These are phyloP conservation scores for Neonectria sp. DNA, from an alignment of 2,329 filamentous ascomycete genomes.

Conservation along the genomic window DNA sequence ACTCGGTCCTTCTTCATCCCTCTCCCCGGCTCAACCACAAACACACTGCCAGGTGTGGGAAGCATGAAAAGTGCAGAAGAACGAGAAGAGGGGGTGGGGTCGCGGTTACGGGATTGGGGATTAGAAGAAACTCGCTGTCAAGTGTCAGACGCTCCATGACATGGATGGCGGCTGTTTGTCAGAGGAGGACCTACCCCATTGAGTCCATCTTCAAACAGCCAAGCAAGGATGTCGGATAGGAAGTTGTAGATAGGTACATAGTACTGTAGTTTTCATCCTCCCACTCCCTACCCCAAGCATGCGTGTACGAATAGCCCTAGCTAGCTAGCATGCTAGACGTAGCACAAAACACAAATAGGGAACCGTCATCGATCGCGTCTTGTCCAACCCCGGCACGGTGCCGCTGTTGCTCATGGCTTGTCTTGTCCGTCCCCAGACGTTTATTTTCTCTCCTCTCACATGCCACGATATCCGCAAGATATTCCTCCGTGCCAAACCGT, in stretches of 20 bases:
- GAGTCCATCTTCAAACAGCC: slow-evolving; percentile 5
- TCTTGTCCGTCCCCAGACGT: neutral
- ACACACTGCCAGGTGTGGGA: neutral
- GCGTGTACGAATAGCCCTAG: neutral
- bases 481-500: slow-evolving; percentile 40
- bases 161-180: neutral
- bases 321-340: neutral
- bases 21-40: neutral
- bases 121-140: slow-evolving; percentile 3
- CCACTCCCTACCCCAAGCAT: slow-evolving; percentile 2
- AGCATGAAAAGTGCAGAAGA: neutral
- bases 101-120: neutral
- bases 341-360: slow-evolving; percentile 10
- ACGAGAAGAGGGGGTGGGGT: neutral
- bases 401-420: slow-evolving; percentile 23
- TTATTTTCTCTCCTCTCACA: slow-evolving; percentile 17
- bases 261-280: neutral
- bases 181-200: slow-evolving; percentile 6
- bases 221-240: neutral
- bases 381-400: slow-evolving; percentile 36
- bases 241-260: neutral
- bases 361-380: slow-evolving; percentile 32
- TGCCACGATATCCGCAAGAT: slow-evolving; percentile 45
- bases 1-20: neutral
- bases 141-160: neutral